These are phyloP conservation scores for Pichia sporocuriosa DNA, from an alignment of 805 yeast species.

Conservation along the genomic window DNA sequence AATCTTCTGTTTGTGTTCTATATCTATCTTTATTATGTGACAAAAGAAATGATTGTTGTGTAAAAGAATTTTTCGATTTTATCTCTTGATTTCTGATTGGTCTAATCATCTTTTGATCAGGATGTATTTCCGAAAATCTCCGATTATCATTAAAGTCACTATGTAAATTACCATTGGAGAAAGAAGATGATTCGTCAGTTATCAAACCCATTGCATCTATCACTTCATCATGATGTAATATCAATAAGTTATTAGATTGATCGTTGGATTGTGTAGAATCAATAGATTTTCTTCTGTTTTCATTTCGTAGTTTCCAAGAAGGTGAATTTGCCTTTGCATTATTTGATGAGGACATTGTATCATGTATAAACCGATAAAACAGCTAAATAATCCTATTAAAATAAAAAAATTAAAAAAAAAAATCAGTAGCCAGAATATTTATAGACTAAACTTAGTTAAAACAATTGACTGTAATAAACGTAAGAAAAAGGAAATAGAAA, in stretches of 20 bases:
- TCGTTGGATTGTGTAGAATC: neutral
- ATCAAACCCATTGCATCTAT: constrained; percentile 15
- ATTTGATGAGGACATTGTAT: too few species aligned
- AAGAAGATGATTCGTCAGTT: constrained; percentile 2
- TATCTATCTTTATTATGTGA: constrained; percentile 4
- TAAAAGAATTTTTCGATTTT: neutral
- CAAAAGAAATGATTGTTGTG: constrained; percentile 8
- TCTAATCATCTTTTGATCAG: constrained; percentile 8
- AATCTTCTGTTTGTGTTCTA: neutral
- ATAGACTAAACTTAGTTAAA: too few species aligned
- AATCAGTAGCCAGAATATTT: too few species aligned
- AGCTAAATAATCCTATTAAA: too few species aligned
- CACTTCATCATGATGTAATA: constrained; percentile 3
- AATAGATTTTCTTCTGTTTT: neutral
- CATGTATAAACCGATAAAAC: too few species aligned
- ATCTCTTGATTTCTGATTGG: neutral
- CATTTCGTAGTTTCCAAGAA: too few species aligned
- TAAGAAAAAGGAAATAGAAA: too few species aligned
- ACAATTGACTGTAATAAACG: too few species aligned
- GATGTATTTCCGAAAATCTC: constrained; percentile 1
- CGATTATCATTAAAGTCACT: constrained; percentile 8
- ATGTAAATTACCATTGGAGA: neutral
- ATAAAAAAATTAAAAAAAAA: too few species aligned
- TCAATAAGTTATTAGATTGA: neutral
- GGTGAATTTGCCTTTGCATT: too few species aligned